phyloP scores from a whole-genome alignment of 257 asterid species.

The Solanum stenotomum region DNA sequence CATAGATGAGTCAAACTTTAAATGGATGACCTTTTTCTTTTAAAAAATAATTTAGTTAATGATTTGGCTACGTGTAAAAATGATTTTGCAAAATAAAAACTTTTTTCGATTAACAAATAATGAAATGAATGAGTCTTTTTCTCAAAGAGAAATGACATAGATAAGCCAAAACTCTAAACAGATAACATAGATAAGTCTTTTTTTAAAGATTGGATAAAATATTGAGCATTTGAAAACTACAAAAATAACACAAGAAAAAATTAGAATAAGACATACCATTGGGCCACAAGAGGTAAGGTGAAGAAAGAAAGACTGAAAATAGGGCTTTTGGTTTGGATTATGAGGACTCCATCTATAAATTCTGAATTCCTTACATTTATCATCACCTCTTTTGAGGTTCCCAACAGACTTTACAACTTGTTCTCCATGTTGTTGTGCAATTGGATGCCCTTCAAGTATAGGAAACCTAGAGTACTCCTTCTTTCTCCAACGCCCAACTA shows the following conservation, averaged over 20 bases:
- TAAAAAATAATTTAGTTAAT: no score
- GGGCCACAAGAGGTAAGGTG: conserved; percentile 67
- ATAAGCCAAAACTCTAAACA: no score
- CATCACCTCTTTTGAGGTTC: not conserved
- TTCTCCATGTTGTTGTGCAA: conserved; percentile 45
- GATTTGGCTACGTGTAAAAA: no score
- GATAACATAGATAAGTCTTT: no score
- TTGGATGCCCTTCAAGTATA: conserved; percentile 36
- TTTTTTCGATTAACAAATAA: no score
- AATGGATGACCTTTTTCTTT: no score
- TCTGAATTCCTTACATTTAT: conserved; percentile 41
- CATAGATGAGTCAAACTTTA: no score
- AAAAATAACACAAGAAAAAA: not conserved
- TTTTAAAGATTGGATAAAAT: no score
- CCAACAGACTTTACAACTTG: conserved; percentile 26
- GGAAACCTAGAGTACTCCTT: conserved; percentile 24
- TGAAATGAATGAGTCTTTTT: no score
- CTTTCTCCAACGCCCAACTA: conserved; percentile 6
- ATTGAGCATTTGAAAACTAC: no score
- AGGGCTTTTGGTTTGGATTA: conserved; percentile 42
- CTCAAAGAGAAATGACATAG: no score
- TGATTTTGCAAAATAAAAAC: no score
- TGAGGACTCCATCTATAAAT: conserved; percentile 71
- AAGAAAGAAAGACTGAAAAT: conserved; percentile 47
- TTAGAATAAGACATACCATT: conserved; percentile 26